These are phyloP conservation scores for Dothideomycetes sp. DNA, from an alignment of 2,329 filamentous ascomycete species.

Conservation along the genomic window DNA sequence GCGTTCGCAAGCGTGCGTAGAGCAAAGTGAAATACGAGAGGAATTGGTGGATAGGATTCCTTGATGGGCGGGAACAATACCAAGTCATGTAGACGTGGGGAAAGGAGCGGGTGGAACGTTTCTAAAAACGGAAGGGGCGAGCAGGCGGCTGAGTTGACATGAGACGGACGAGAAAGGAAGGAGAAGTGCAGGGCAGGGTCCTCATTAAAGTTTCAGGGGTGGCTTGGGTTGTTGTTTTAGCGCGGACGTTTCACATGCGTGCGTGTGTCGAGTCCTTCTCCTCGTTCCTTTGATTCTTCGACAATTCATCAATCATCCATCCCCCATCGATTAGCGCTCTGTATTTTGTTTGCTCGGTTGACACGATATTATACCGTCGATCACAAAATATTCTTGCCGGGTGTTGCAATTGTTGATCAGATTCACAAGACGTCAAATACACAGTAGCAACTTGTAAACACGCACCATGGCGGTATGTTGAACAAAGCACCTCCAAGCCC, in stretches of 20 bases:
- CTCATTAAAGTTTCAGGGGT: neutral
- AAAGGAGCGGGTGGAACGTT: neutral
- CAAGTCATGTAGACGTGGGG: no score
- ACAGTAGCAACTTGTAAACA: conserved; percentile 2
- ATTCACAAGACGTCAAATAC: neutral
- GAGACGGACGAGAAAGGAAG: no score
- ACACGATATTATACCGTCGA: neutral
- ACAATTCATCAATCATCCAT: no score
- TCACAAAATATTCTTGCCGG: neutral
- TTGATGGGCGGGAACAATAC: no score
- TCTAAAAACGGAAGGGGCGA: neutral
- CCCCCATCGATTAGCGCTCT: no score
- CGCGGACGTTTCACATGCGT: conserved; percentile 1
- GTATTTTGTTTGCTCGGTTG: conserved; percentile 8
- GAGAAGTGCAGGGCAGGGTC: no score
- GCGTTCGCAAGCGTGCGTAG: no score
- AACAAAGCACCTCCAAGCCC: conserved; percentile 3
- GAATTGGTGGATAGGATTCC: no score
- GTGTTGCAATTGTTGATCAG: neutral
- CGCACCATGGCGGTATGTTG: conserved; percentile 15
- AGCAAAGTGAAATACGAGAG: no score
- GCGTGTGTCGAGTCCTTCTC: no score
- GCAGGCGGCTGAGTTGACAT: no score
- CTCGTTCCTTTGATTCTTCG: no score
- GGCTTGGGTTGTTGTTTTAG: conserved; percentile 7